Evolutionary conservation across 345 rosid species (phyloP), one percentile per base, ranked within the genome.

Genomic region (Populus nigra): DNA sequence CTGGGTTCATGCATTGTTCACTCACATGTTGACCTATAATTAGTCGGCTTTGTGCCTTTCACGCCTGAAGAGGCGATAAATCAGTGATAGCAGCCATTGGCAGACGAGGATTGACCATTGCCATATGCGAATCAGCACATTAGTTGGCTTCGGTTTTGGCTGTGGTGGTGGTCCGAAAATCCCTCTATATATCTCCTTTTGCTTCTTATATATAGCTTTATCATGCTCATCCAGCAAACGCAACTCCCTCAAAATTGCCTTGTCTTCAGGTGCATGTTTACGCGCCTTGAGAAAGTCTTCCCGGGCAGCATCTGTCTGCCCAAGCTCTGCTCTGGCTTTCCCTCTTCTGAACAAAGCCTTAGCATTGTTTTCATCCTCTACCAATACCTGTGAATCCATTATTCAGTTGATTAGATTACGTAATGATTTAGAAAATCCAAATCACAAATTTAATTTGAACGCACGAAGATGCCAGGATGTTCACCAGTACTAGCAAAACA

Each of bases 321-420:
- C 98, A 35, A 96, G 96, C 81, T 96, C 98, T 39, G 94, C 86
- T 81, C 86, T 88, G 0, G 98, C 96, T 82, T 92, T 96, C 38
- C 99, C 99, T 78, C 98, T 88, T 75, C 99, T 93, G 82, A 92
- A 93, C 80, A 93, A 65, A 5, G 99, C 99, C 80, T 96, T 96
- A 7, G 83, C 92, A 59, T 92, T 96, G 84, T 90, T 91, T 72
- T 93, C 98, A 74, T 96, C 97, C 88, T 95, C 99, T 13, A 89
- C 78, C 78, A 95, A 84, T 23, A 90, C 99, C 99, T 95, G 87
- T 12, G 50, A 73, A 29, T 45, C 50, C 71, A 78, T 47, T 61
- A 68, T 35, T 35, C 29, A 57, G 59, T 47, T 49, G 13, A 33
- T 72, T 63, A 18, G n/a, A 36, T 31, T 11, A 49, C 47, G 73